Evolutionary conservation across 495 filamentous ascomycete species (phyloP), one percentile per base, ranked within the genome.

Genomic region (Recurvomyces mirabilis): DNA sequence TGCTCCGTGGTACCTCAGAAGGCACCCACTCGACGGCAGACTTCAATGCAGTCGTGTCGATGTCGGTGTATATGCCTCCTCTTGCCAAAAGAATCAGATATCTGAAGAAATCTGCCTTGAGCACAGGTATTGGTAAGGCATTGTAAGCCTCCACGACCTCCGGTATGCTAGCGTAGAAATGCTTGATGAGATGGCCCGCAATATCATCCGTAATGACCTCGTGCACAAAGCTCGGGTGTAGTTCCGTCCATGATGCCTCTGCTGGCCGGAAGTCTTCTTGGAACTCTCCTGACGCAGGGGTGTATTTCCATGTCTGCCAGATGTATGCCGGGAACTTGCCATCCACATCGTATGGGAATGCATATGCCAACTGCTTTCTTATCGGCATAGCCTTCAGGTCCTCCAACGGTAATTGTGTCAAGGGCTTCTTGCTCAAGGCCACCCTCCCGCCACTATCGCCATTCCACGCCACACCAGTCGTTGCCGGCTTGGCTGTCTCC

Each of bases 271-370:
- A 84, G 5, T 68, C 65, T 48, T 83, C 76, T 4, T 60, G 62
- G 57, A 98, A 98, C 47, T 84, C 75, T 41, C 75, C 69, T n/a
- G 82, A 82, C 1, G 79, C 73, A 1, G 93, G 91, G 1, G 78
- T 82, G 60, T 81, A 84, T 64, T 93, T 94, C 91, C 91, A 98
- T 29, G 91, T 98, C 68, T 98, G 91, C 91, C 91, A 98, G 48
- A 98, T 93, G 64, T 93, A 98, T 21, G 87, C 88, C 0, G 91
- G 91, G 62, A 98, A 98, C 61, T 85, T 88, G 44, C 68, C 60
- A 50, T 85, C 78, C 35, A 87, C 72, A 52, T 93, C 80, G 66
- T 96, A 98, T 11, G 88, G 87, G 59, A 89, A 98, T 55, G 93
- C 82, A 67, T 93, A 94, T 28, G 77, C 82, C 38, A 98, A 72